phyloP scores from a whole-genome alignment of 345 rosid species.

The Gossypium bickii region DNA sequence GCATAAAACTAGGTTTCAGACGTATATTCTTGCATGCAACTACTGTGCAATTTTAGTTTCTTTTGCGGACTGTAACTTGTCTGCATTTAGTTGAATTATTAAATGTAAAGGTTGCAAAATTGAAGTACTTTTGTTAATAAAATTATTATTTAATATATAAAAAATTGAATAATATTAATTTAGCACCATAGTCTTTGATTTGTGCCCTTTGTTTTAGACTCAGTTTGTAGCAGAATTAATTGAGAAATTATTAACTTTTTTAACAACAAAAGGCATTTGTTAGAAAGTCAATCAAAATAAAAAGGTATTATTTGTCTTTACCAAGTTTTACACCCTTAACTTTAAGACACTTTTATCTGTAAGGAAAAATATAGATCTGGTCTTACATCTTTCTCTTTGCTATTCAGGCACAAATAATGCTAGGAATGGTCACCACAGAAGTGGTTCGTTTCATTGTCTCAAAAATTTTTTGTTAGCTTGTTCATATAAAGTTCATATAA shows the following conservation, averaged over 20 bases:
- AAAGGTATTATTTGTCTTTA: neutral
- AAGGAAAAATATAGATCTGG: neutral
- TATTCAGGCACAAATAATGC: constrained; percentile 83
- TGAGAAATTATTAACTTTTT: neutral
- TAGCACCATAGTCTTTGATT: neutral
- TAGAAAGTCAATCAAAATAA: neutral
- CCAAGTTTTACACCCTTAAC: neutral
- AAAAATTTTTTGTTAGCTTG: constrained; percentile 3
- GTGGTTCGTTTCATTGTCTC: constrained; percentile 47
- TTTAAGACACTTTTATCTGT: neutral
- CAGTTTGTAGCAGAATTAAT: neutral
- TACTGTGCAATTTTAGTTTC: neutral
- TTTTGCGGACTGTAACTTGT: neutral
- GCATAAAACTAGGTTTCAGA: neutral
- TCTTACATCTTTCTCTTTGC: constrained; percentile 17
- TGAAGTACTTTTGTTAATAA: neutral
- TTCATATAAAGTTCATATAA: neutral
- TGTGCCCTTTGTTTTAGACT: neutral
- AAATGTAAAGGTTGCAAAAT: neutral
- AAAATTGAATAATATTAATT: neutral
- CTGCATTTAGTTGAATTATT: neutral
- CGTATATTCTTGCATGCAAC: neutral
- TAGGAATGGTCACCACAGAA: constrained; percentile 76
- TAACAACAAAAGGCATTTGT: neutral
- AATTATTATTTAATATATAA: neutral